phyloP scores from a whole-genome alignment of 2,329 filamentous ascomycete species.

The Onygenales sp. region DNA sequence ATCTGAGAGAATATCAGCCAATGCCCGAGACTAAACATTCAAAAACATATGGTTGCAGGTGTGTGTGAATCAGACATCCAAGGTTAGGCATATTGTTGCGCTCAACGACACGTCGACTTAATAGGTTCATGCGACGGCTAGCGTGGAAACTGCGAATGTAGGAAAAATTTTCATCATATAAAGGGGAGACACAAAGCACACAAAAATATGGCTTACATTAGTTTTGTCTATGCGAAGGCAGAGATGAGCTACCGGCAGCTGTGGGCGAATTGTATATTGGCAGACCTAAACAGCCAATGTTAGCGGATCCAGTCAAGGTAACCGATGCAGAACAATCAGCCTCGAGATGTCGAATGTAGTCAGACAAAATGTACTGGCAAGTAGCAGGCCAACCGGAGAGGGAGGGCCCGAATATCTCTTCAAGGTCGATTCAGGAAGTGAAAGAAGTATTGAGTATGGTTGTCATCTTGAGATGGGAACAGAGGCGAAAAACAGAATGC shows the following conservation, averaged over 20 bases:
- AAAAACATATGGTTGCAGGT: background rate
- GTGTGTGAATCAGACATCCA: conserved; percentile 41
- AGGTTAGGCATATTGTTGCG: conserved; percentile 34
- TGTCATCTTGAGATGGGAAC: conserved; percentile 46
- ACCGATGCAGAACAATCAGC: background rate
- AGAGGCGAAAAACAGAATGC: conserved; percentile 1
- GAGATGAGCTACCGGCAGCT: background rate
- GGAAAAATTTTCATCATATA: conserved; percentile 45
- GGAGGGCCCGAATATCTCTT: conserved; percentile 53
- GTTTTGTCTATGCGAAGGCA: background rate
- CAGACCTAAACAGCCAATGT: background rate
- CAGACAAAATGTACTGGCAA: conserved; percentile 64
- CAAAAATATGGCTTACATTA: conserved; percentile 17
- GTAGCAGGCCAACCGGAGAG: conserved; percentile 58
- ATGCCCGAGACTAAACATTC: background rate
- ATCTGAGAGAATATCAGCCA: background rate
- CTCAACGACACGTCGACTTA: conserved; percentile 38
- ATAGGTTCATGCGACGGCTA: conserved; percentile 43
- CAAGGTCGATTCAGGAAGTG: conserved; percentile 58
- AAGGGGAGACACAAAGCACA: conserved; percentile 7
- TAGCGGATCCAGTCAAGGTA: background rate
- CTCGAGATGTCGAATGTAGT: conserved; percentile 21
- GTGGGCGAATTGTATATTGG: background rate
- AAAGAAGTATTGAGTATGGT: conserved; percentile 50
- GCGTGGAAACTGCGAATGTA: conserved; percentile 57